A percentile compares a stretch with the other conserved stretches of the same genome.
Conservation (phyloP, 1,284 basidiomycete genomes). For the Ganoderma sinense region DNA sequence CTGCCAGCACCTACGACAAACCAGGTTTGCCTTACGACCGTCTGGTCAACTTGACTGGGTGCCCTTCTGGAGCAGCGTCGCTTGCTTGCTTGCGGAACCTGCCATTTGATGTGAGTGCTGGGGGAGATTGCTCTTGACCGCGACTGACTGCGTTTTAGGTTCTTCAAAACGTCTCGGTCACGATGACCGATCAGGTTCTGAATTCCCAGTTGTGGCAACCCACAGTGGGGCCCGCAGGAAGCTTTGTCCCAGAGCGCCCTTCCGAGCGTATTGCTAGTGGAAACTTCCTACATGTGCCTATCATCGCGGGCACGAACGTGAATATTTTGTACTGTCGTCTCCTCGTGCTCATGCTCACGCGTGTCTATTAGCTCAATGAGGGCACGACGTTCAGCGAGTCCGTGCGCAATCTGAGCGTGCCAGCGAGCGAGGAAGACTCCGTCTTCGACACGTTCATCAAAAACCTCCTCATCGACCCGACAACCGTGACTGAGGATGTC, state of each 20-base stretch:
- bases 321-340: conserved; percentile 24
- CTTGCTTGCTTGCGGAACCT: conserved; percentile 56
- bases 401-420: conserved; percentile 46
- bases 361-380: conserved; percentile 55
- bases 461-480: conserved; percentile 56
- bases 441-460: conserved; percentile 55
- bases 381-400: conserved; percentile 52
- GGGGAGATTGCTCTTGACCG: background rate
- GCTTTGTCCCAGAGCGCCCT: conserved; percentile 56
- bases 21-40: conserved; percentile 61
- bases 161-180: conserved; percentile 54
- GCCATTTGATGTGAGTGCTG: conserved; percentile 52
- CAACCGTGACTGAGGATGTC: conserved; percentile 50
- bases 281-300: conserved; percentile 61
- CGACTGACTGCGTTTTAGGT: conserved; percentile 40
- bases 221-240: conserved; percentile 58
- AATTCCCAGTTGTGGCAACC: conserved; percentile 69
- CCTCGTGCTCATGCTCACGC: background rate
- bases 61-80: conserved; percentile 48
- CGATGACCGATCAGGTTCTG: conserved; percentile 52
- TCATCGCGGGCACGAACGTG: conserved; percentile 63
- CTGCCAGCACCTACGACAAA: conserved; percentile 59
- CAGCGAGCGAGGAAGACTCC: conserved; percentile 45
- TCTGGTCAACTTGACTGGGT: conserved; percentile 55
- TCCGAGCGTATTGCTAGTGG: conserved; percentile 55